These are phyloP conservation scores for Erythrophleum fordii DNA, from an alignment of 306 rosid species.

Conservation along the genomic window DNA sequence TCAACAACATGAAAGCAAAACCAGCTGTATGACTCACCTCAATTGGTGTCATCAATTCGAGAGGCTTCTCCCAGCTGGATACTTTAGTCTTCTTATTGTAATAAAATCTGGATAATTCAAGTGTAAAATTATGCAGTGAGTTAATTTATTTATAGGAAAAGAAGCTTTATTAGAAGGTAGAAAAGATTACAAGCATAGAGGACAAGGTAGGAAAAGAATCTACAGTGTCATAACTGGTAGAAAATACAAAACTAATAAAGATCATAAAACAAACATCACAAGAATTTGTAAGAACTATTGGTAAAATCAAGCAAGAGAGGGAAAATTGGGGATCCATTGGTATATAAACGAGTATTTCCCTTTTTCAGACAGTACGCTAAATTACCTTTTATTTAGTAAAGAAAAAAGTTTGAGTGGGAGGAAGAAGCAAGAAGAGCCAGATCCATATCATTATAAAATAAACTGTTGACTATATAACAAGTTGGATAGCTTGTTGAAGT, in stretches of 20 bases:
- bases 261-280: slow-evolving; percentile 15
- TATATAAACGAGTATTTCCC: slow-evolving; percentile 5
- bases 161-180: background rate
- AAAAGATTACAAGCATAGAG: slow-evolving; percentile 1
- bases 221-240: background rate
- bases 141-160: background rate
- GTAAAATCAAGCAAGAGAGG: slow-evolving; percentile 9
- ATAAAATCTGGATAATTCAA: slow-evolving; percentile 66
- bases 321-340: background rate
- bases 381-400: background rate
- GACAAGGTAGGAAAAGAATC: background rate
- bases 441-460: background rate
- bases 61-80: slow-evolving; percentile 96
- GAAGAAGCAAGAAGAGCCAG: slow-evolving; percentile 34
- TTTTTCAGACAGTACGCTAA: slow-evolving; percentile 13
- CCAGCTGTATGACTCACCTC: slow-evolving; percentile 74
- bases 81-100: slow-evolving; percentile 78
- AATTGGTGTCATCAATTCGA: slow-evolving; percentile 81
- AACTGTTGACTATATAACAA: slow-evolving; percentile 10
- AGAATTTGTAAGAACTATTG: background rate
- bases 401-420: slow-evolving; percentile 4
- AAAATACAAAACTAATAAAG: slow-evolving; percentile 10
- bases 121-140: slow-evolving; percentile 11
- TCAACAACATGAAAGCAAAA: slow-evolving; percentile 35
- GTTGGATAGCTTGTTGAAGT: slow-evolving; percentile 5